These are phyloP conservation scores for Globisporangium echinulatum DNA, from an alignment of 352 stramenopile genomes.

Conservation along the genomic window DNA sequence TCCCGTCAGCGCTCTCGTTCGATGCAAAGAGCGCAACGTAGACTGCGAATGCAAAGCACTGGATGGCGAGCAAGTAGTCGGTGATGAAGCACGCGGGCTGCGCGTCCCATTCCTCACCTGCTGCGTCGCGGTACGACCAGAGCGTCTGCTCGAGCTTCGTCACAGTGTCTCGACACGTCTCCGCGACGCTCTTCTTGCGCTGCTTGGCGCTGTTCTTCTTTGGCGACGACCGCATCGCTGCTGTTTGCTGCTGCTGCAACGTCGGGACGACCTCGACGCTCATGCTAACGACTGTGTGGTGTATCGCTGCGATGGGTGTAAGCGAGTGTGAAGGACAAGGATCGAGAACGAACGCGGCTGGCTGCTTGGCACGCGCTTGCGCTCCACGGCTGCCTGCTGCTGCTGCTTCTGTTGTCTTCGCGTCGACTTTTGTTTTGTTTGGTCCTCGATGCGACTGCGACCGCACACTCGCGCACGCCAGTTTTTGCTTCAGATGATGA, in stretches of 20 bases:
- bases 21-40: conserved; percentile 75
- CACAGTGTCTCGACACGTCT: conserved; percentile 58
- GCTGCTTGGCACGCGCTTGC: too few relatives aligned
- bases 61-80: conserved; percentile 76
- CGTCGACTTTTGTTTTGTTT: too few relatives aligned
- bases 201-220: conserved; percentile 7
- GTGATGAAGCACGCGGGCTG: conserved; percentile 86
- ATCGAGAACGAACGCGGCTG: too few relatives aligned
- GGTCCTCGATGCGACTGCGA: too few relatives aligned
- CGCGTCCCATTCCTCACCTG: conserved; percentile 79
- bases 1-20: conserved; percentile 27
- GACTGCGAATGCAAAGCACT: conserved; percentile 77
- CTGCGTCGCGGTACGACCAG: conserved; percentile 69
- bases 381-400: too few relatives aligned
- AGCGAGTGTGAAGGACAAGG: too few relatives aligned
- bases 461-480: too few relatives aligned
- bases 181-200: conserved; percentile 34
- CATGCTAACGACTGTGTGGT: conserved; percentile 1
- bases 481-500: too few relatives aligned
- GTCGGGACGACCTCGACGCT: conserved; percentile 6
- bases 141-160: conserved; percentile 69
- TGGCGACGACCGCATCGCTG: conserved; percentile 2
- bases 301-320: background rate
- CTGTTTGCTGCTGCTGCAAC: background rate
- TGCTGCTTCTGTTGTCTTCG: too few relatives aligned